These are phyloP conservation scores for Mycena sanguinolenta DNA, from an alignment of 768 basidiomycete genomes.

Conservation along the genomic window DNA sequence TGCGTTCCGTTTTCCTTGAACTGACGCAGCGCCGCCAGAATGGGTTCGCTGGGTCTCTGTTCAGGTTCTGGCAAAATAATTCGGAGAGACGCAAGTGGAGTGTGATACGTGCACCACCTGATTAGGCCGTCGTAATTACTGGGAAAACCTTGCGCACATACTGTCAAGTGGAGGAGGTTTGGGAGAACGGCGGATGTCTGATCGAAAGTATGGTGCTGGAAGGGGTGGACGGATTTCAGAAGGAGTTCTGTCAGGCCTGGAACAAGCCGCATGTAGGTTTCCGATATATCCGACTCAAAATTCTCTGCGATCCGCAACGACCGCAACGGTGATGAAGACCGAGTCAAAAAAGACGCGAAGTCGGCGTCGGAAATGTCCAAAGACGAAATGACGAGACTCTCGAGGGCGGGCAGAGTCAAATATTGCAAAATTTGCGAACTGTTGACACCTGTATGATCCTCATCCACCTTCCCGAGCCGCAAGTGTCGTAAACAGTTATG, in stretches of 20 bases:
- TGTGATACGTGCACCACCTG: neutral
- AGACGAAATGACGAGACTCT: neutral
- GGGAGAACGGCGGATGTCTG: neutral
- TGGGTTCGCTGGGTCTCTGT: neutral
- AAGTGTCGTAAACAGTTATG: neutral
- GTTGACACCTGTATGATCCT: too few species aligned
- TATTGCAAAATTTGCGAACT: neutral
- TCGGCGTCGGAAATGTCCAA: neutral
- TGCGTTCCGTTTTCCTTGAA: neutral
- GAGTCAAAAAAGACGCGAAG: too few species aligned
- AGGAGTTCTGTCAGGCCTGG: neutral
- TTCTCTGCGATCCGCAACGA: neutral
- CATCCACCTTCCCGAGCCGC: constrained; percentile 6
- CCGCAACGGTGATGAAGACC: neutral
- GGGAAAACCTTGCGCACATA: neutral
- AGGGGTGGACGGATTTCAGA: neutral
- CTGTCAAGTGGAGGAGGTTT: neutral
- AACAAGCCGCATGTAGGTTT: neutral
- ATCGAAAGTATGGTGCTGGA: neutral
- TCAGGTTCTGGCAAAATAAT: neutral
- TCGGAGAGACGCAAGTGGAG: neutral
- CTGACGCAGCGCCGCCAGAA: neutral
- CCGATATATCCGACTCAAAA: neutral
- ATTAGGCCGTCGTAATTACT: neutral
- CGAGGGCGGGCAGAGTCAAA: constrained; percentile 12